Evolutionary conservation across 176 grass and related monocot species (phyloP).

Genomic region (Musa itinerans): DNA sequence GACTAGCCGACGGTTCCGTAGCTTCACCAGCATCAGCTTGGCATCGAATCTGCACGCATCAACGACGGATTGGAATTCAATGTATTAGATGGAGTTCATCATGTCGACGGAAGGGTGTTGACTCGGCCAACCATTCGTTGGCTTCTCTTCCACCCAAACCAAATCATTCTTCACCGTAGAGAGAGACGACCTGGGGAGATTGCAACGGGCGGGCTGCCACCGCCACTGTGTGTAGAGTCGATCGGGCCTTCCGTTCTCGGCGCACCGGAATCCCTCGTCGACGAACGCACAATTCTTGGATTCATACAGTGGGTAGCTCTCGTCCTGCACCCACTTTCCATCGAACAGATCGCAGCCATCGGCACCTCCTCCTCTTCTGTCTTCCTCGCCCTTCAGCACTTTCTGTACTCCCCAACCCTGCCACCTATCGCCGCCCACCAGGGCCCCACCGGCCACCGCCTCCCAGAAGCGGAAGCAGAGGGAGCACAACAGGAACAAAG

Average conservation of each 20-base stretch:
- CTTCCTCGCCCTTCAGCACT: too few species aligned
- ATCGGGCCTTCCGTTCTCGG: constrained; percentile 7
- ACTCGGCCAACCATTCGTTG: too few species aligned
- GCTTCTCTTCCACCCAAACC: too few species aligned
- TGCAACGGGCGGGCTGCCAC: background rate
- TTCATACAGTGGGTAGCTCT: constrained; percentile 10
- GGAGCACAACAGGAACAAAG: background rate
- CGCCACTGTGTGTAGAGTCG: constrained; percentile 8
- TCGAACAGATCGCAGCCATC: background rate
- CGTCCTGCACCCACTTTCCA: constrained; percentile 4
- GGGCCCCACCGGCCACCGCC: too few species aligned
- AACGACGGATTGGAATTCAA: too few species aligned
- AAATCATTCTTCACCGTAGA: too few species aligned
- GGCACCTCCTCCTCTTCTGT: too few species aligned
- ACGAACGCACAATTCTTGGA: constrained; percentile 2
- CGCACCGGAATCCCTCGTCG: constrained; percentile 12
- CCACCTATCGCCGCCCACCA: background rate
- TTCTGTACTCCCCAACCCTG: background rate
- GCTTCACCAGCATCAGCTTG: background rate
- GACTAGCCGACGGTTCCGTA: background rate
- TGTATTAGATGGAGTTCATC: too few species aligned
- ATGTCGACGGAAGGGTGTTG: too few species aligned
- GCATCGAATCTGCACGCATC: background rate
- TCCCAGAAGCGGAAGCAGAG: background rate
- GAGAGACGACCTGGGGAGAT: background rate